Conservation (phyloP, 2,329 filamentous ascomycete genomes). For the Aschersonia sp. region DNA sequence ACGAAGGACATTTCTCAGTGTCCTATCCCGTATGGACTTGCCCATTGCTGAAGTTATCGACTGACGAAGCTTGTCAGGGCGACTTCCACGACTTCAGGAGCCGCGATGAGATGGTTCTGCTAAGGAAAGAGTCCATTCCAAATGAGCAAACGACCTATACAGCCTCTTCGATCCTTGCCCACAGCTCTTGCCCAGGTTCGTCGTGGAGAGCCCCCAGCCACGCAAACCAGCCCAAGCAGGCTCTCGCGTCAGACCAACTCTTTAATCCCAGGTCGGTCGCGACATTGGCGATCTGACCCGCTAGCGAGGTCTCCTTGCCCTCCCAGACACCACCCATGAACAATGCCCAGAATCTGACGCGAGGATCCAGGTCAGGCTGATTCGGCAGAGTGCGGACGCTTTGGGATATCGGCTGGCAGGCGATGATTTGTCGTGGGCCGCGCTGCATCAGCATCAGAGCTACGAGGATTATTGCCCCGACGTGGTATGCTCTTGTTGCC, state of each 20-base stretch:
- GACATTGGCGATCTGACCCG: neutral
- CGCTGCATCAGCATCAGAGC: slow-evolving; percentile 4
- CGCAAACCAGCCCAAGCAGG: slow-evolving; percentile 3
- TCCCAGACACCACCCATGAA: slow-evolving; percentile 6
- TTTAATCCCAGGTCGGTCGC: neutral
- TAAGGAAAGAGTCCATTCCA: too few relatives aligned
- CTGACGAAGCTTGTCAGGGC: too few relatives aligned
- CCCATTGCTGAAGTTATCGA: too few relatives aligned
- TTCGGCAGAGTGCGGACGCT: neutral
- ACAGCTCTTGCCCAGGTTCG: slow-evolving; percentile 1
- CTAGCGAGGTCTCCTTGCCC: slow-evolving; percentile 1
- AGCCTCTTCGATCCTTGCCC: neutral
- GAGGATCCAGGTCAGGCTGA: neutral
- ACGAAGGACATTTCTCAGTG: too few relatives aligned
- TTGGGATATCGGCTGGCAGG: neutral
- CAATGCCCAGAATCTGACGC: slow-evolving; percentile 4
- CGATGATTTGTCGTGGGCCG: slow-evolving; percentile 2
- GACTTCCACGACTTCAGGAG: too few relatives aligned
- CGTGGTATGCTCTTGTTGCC: slow-evolving; percentile 1
- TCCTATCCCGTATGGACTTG: too few relatives aligned
- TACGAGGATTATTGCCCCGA: slow-evolving; percentile 4
- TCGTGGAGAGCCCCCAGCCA: slow-evolving; percentile 5
- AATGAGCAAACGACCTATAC: too few relatives aligned
- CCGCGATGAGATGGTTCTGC: too few relatives aligned
- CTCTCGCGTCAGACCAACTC: slow-evolving; percentile 4